Percentiles rank a stretch among this genome's conserved stretches.
Conservation (phyloP, 768 basidiomycete species). For the Daedaleopsis nitida region DNA sequence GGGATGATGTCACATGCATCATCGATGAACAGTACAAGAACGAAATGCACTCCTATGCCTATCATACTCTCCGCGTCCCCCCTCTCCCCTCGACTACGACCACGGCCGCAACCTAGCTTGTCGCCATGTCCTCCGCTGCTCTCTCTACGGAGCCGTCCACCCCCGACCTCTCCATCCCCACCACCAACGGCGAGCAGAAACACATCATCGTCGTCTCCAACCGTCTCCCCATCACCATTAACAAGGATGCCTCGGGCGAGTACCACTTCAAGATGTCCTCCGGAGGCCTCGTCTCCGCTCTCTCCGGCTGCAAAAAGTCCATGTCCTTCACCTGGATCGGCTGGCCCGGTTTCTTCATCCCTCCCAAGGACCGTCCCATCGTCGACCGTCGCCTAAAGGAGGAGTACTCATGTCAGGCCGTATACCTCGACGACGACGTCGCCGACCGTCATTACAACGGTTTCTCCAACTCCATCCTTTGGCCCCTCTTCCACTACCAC, state of each 20-base stretch:
- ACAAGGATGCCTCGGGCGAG: slow-evolving; percentile 87
- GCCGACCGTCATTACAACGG: slow-evolving; percentile 99
- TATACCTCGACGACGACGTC: slow-evolving; percentile 96
- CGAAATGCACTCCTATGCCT: slow-evolving; percentile 15
- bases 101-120: neutral
- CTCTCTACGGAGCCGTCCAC: slow-evolving; percentile 13
- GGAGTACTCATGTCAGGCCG: slow-evolving; percentile 96
- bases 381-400: slow-evolving; percentile 93
- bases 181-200: slow-evolving; percentile 43
- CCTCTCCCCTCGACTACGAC: neutral
- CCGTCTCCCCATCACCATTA: slow-evolving; percentile 94
- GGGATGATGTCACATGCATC: slow-evolving; percentile 24
- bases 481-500: slow-evolving; percentile 99
- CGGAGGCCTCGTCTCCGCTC: slow-evolving; percentile 95
- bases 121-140: slow-evolving; percentile 11
- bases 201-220: slow-evolving; percentile 96
- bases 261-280: slow-evolving; percentile 99
- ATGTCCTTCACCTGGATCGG: slow-evolving; percentile 98
- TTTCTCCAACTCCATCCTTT: slow-evolving; percentile 99
- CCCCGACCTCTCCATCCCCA: slow-evolving; percentile 19
- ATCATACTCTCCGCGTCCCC: neutral
- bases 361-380: slow-evolving; percentile 83
- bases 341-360: slow-evolving; percentile 95
- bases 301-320: slow-evolving; percentile 97
- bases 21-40: slow-evolving; percentile 23